A percentile compares a stretch with the other conserved stretches of the same genome.
Evolutionary conservation across 2,329 filamentous ascomycete species (phyloP).

Genomic region (Colletotrichum karsti): DNA sequence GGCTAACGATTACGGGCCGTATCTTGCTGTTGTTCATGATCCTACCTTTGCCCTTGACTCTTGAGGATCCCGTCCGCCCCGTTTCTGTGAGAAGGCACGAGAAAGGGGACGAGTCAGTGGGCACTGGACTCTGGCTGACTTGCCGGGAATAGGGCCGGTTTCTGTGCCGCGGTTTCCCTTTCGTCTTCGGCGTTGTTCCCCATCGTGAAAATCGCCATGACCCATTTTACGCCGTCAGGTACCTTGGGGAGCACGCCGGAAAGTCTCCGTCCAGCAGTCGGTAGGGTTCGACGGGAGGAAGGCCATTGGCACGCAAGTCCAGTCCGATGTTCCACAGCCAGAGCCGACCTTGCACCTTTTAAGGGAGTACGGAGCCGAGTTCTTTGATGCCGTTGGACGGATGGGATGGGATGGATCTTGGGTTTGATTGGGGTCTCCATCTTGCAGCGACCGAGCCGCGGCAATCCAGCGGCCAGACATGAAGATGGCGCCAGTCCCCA

Average conservation of each 20-base stretch:
- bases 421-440: slow-evolving; percentile 25
- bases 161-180: slow-evolving; percentile 15
- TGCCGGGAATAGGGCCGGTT: slow-evolving; percentile 17
- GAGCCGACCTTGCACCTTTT: slow-evolving; percentile 9
- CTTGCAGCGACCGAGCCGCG: slow-evolving; percentile 12
- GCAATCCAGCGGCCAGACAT: slow-evolving; percentile 6
- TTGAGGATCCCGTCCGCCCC: slow-evolving; percentile 6
- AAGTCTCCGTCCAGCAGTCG: slow-evolving; percentile 23
- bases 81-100: slow-evolving; percentile 11
- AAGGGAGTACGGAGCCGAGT: slow-evolving; percentile 13
- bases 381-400: slow-evolving; percentile 2
- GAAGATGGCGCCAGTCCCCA: slow-evolving; percentile 6
- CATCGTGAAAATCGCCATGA: background rate
- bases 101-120: slow-evolving; percentile 20
- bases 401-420: slow-evolving; percentile 7
- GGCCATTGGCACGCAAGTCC: slow-evolving; percentile 14
- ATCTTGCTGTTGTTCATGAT: slow-evolving; percentile 15
- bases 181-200: slow-evolving; percentile 4
- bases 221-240: background rate
- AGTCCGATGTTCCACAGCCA: background rate
- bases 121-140: background rate
- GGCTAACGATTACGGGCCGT: slow-evolving; percentile 27
- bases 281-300: slow-evolving; percentile 11
- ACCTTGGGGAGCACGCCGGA: slow-evolving; percentile 8
- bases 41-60: background rate